These are phyloP conservation scores for Stephania cephalantha DNA, from an alignment of 164 flowering plant species.

Conservation along the genomic window DNA sequence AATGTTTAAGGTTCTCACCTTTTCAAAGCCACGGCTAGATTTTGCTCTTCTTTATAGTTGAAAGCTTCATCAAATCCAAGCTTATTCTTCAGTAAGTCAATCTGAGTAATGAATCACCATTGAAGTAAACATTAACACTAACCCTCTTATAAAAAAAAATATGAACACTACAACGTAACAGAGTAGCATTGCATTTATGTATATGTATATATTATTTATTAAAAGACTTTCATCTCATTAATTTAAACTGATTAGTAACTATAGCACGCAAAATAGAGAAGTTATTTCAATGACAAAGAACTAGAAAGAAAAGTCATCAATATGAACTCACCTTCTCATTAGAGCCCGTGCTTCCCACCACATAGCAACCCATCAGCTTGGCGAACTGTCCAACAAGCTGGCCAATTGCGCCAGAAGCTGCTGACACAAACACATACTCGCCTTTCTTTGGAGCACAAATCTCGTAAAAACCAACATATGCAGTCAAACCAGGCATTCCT, in stretches of 20 bases:
- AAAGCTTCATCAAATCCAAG: constrained; percentile 20
- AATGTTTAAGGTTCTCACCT: constrained; percentile 16
- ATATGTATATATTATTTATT: no score
- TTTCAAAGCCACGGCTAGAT: constrained; percentile 19
- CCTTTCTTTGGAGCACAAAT: constrained; percentile 16
- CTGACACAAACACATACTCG: no score
- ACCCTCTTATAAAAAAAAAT: no score
- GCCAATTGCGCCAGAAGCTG: no score
- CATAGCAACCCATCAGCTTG: constrained; percentile 22
- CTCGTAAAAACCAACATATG: constrained; percentile 19
- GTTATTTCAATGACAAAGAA: no score
- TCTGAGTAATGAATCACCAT: not conserved
- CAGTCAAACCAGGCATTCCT: constrained; percentile 20
- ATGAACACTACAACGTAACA: no score
- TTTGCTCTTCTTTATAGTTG: constrained; percentile 20
- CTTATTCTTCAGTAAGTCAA: constrained; percentile 19
- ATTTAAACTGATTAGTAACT: no score
- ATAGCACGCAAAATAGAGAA: no score
- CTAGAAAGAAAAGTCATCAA: not conserved
- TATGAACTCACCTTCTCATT: constrained; percentile 10
- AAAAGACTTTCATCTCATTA: no score
- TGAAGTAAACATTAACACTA: no score
- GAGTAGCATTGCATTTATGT: no score
- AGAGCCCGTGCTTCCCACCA: constrained; percentile 18
- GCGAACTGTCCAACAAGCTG: constrained; percentile 21